These are phyloP conservation scores for Diaporthe sp. DNA, from an alignment of 2,329 filamentous ascomycete genomes.

Conservation along the genomic window DNA sequence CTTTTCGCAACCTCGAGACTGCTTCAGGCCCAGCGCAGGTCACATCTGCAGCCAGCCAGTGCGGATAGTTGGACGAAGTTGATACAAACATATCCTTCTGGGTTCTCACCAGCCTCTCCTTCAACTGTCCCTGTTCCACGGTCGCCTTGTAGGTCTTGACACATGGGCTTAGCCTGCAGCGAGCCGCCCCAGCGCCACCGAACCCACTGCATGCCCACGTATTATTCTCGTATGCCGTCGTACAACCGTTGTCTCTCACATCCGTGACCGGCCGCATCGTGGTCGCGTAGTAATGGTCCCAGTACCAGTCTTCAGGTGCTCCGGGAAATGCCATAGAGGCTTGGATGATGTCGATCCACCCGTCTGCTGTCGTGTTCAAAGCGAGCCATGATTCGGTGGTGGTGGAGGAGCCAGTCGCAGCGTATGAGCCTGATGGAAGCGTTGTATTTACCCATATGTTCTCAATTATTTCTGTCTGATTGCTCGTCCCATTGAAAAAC, in stretches of 20 bases:
- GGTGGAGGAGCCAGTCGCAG: neutral
- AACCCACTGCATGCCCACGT: conserved; percentile 10
- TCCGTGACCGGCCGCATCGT: neutral
- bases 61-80: neutral
- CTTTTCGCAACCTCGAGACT: neutral
- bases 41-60: conserved; percentile 13
- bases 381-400: neutral
- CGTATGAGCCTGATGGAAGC: neutral
- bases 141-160: conserved; percentile 4
- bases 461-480: neutral
- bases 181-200: neutral
- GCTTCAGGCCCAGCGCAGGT: neutral
- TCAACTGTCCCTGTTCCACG: neutral
- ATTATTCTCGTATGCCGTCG: neutral
- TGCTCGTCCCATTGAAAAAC: neutral
- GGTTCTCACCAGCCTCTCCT: neutral
- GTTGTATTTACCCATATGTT: neutral
- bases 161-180: neutral
- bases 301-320: neutral
- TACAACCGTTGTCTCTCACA: neutral
- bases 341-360: conserved; percentile 10
- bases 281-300: conserved; percentile 10
- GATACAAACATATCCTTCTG: conserved; percentile 2
- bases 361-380: neutral
- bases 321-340: conserved; percentile 4